These are phyloP conservation scores for Pseudomassariella vexata DNA, from an alignment of 2,329 filamentous ascomycete species.

Conservation along the genomic window DNA sequence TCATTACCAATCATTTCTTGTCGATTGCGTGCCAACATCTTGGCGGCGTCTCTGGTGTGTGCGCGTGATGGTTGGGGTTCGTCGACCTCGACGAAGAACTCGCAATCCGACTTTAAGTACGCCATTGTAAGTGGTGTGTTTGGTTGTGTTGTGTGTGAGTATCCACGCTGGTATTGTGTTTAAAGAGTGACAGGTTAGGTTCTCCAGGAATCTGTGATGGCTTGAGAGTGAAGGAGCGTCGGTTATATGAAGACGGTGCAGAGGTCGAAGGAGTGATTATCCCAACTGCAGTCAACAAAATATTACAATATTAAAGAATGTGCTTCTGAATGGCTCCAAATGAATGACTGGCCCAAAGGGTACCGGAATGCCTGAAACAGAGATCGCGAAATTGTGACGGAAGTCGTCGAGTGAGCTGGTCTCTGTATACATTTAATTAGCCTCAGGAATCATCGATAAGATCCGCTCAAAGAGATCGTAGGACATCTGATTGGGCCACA, in stretches of 20 bases:
- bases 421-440: too few species aligned
- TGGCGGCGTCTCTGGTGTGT: conserved; percentile 68
- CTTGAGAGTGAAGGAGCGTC: conserved; percentile 15
- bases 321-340: conserved; percentile 45
- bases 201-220: conserved; percentile 49
- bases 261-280: conserved; percentile 36
- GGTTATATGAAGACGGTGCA: conserved; percentile 26
- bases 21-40: conserved; percentile 71
- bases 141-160: conserved; percentile 19
- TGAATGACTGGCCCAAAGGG: conserved; percentile 51
- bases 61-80: conserved; percentile 49
- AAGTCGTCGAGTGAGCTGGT: too few species aligned
- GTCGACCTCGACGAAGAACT: conserved; percentile 53
- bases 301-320: conserved; percentile 54
- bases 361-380: conserved; percentile 32
- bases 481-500: too few species aligned
- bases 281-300: too few species aligned
- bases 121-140: conserved; percentile 32
- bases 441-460: too few species aligned
- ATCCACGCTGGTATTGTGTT: conserved; percentile 10
- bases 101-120: conserved; percentile 35
- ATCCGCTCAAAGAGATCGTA: too few species aligned
- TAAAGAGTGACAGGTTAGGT: conserved; percentile 43
- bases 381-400: too few species aligned
- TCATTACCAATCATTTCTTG: conserved; percentile 88